phyloP scores from a whole-genome alignment of 345 rosid genomes.

The Eucalyptus tenuipes region DNA sequence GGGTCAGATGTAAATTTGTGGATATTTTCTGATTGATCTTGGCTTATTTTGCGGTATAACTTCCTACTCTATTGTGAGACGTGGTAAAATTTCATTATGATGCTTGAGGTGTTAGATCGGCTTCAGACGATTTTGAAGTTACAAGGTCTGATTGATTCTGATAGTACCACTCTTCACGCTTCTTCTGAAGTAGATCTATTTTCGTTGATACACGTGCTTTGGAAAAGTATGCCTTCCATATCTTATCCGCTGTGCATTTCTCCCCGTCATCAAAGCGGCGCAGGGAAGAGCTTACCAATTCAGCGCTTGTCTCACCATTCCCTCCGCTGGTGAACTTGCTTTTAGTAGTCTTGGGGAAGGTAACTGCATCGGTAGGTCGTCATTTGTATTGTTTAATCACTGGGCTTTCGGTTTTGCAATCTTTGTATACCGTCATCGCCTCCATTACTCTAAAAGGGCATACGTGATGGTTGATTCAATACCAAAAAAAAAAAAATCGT shows the following conservation, averaged over 20 bases:
- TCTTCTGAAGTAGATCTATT: background rate
- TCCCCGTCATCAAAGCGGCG: background rate
- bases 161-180: background rate
- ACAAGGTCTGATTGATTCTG: background rate
- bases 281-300: background rate
- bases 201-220: background rate
- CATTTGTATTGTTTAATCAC: background rate
- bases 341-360: background rate
- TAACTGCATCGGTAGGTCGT: background rate
- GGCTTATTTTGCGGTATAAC: background rate
- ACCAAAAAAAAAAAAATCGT: background rate
- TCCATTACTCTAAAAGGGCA: background rate
- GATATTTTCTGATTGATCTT: background rate
- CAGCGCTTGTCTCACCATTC: background rate
- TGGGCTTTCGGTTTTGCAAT: background rate
- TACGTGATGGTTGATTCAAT: background rate
- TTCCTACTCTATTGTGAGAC: background rate
- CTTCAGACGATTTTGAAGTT: background rate
- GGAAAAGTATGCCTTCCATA: background rate
- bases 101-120: background rate
- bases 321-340: background rate
- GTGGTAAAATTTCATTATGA: background rate
- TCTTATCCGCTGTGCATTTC: background rate
- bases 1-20: conserved; percentile 27
- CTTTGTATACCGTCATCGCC: background rate